Conservation (phyloP, 2,329 filamentous ascomycete species). For the Fusarium staphyleae region DNA sequence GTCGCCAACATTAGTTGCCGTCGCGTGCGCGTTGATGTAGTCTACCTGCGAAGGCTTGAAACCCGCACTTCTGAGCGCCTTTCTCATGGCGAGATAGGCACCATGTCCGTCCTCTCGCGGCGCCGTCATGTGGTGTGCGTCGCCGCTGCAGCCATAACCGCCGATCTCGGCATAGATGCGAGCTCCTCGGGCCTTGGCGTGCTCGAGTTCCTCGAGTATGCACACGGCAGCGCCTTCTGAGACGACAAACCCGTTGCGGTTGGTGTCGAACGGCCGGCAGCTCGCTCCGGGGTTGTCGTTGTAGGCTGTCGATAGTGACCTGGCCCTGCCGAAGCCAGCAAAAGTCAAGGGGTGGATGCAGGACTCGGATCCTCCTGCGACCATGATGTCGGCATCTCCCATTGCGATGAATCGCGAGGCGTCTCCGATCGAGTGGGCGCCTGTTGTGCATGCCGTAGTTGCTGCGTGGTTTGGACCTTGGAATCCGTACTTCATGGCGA, state of each 20-base stretch:
- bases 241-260: constrained; percentile 87
- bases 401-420: constrained; percentile 91
- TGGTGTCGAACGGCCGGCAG: constrained; percentile 86
- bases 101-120: constrained; percentile 84
- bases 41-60: constrained; percentile 75
- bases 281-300: constrained; percentile 75
- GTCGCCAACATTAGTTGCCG: constrained; percentile 85
- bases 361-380: constrained; percentile 93
- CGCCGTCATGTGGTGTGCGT: constrained; percentile 93
- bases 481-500: constrained; percentile 91
- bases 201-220: constrained; percentile 87
- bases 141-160: constrained; percentile 89
- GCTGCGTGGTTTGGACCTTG: constrained; percentile 90
- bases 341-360: constrained; percentile 95
- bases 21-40: constrained; percentile 97
- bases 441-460: constrained; percentile 95
- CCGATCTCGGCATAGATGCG: constrained; percentile 86
- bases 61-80: constrained; percentile 75
- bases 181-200: constrained; percentile 80
- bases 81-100: constrained; percentile 83
- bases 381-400: constrained; percentile 92
- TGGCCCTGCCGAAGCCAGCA: constrained; percentile 86
- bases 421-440: constrained; percentile 92
- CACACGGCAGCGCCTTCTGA: constrained; percentile 90
- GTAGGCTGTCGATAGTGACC: constrained; percentile 82